A percentile compares a stretch with the other conserved stretches of the same genome.
Evolutionary conservation across 345 rosid genomes (phyloP).

Genomic region (Carallia pectinifolia): DNA sequence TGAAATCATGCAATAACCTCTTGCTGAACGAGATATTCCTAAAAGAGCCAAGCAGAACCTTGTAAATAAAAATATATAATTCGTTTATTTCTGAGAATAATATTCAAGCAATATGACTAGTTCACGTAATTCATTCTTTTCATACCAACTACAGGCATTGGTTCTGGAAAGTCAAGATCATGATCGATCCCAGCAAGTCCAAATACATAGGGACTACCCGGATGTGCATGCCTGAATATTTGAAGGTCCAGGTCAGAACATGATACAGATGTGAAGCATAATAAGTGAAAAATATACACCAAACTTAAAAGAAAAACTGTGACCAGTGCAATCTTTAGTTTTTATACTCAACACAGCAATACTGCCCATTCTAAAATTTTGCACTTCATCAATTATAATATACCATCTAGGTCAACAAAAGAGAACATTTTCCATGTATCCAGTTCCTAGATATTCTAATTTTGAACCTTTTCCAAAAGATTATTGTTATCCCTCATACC

Average conservation of each 20-base stretch:
- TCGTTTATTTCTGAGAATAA: background rate
- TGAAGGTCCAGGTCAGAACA: slow-evolving; percentile 43
- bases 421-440: too few relatives aligned
- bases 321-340: background rate
- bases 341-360: too few relatives aligned
- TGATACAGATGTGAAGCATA: slow-evolving; percentile 11
- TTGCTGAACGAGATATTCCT: slow-evolving; percentile 92
- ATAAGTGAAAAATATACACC: too few relatives aligned
- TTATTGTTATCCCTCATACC: too few relatives aligned
- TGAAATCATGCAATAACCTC: slow-evolving; percentile 76
- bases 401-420: too few relatives aligned
- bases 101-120: background rate
- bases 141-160: slow-evolving; percentile 96
- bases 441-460: too few relatives aligned
- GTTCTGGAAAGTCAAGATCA: slow-evolving; percentile 97
- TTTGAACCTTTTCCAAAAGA: too few relatives aligned
- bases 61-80: background rate
- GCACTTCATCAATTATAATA: too few relatives aligned
- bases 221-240: slow-evolving; percentile 91
- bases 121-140: background rate
- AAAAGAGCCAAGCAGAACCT: slow-evolving; percentile 16
- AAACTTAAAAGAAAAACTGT: background rate
- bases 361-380: too few relatives aligned
- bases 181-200: slow-evolving; percentile 97
- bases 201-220: slow-evolving; percentile 97